Evolutionary conservation across 352 stramenopile species (phyloP).

Genomic region (Thraustochytrium striatum): DNA sequence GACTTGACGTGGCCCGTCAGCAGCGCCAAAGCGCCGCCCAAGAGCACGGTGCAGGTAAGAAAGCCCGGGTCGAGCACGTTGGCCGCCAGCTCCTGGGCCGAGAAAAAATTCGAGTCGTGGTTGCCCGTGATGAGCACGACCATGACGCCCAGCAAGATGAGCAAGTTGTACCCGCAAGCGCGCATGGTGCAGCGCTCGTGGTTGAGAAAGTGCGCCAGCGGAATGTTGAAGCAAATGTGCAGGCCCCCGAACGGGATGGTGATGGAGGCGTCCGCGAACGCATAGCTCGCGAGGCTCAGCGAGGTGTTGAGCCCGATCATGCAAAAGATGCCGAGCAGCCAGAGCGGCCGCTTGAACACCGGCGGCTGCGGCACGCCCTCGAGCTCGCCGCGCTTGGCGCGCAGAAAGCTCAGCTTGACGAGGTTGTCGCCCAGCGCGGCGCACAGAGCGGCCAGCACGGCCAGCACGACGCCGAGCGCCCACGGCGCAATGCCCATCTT

Average conservation of each 20-base stretch:
- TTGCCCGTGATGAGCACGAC: constrained; percentile 73
- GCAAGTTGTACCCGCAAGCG: constrained; percentile 66
- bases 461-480: constrained; percentile 33
- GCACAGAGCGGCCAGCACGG: background rate
- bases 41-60: constrained; percentile 58
- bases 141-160: constrained; percentile 73
- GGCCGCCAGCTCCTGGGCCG: constrained; percentile 63
- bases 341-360: constrained; percentile 18
- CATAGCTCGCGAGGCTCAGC: constrained; percentile 39
- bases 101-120: constrained; percentile 72
- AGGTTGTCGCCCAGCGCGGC: constrained; percentile 43
- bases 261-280: constrained; percentile 31
- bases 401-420: constrained; percentile 36
- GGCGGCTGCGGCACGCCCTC: background rate
- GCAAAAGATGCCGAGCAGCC: constrained; percentile 40
- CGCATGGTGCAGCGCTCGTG: constrained; percentile 73
- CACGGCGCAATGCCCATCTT: too few species aligned
- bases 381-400: background rate
- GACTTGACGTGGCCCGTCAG: constrained; percentile 61
- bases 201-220: constrained; percentile 71
- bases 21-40: constrained; percentile 53
- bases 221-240: constrained; percentile 41
- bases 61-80: constrained; percentile 58
- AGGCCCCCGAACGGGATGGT: constrained; percentile 46
- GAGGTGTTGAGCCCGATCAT: constrained; percentile 17